Conservation (phyloP, 805 yeast genomes). For the Metschnikowia henanensis region DNA sequence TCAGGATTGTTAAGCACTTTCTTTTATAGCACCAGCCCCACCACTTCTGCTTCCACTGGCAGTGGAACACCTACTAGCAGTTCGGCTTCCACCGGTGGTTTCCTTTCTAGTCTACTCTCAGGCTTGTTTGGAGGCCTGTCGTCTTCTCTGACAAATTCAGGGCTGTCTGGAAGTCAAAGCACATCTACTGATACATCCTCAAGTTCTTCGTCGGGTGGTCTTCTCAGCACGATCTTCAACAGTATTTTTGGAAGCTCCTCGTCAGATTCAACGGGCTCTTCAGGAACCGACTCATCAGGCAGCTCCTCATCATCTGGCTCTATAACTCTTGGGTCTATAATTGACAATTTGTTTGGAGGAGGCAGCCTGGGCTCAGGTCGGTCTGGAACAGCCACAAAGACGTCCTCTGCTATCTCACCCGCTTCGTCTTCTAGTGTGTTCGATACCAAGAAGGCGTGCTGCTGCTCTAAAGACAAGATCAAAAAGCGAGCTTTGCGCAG, state of each 20-base stretch:
- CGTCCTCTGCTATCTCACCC: conserved; percentile 4
- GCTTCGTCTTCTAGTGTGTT: conserved; percentile 8
- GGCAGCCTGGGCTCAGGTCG: neutral
- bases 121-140: conserved; percentile 7
- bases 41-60: neutral
- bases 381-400: neutral
- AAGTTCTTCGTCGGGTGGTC: conserved; percentile 3
- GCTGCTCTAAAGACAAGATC: conserved; percentile 23
- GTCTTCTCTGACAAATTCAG: neutral
- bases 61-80: conserved; percentile 1
- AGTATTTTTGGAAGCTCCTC: conserved; percentile 4
- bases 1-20: conserved; percentile 14
- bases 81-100: conserved; percentile 11
- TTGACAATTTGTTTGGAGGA: conserved; percentile 2
- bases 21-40: conserved; percentile 5
- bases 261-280: neutral
- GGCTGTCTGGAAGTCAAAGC: neutral
- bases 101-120: conserved; percentile 9
- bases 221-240: conserved; percentile 2
- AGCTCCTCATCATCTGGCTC: neutral
- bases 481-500: conserved; percentile 25
- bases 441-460: conserved; percentile 20
- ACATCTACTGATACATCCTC: conserved; percentile 2
- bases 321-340: neutral
- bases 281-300: conserved; percentile 1